These are phyloP conservation scores for Chlorella sp. DNA, from an alignment of 139 green algal species.

Conservation along the genomic window DNA sequence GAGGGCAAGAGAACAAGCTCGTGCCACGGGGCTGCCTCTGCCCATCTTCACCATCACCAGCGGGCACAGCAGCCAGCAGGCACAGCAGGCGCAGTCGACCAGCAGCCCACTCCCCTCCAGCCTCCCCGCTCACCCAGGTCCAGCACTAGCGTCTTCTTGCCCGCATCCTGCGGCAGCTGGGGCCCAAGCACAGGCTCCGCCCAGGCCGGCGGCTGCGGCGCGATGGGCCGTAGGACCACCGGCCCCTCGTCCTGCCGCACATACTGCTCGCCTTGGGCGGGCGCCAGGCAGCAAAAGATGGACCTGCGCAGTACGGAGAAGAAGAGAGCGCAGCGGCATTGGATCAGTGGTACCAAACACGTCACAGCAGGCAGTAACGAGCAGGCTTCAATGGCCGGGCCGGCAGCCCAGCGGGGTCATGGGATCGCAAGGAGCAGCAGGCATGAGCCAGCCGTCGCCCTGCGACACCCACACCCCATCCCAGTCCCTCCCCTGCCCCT, in stretches of 20 bases:
- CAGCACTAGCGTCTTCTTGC: constrained; percentile 91
- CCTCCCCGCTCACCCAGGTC: constrained; percentile 70
- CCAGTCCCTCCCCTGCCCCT: not conserved
- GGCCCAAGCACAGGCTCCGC: constrained; percentile 47
- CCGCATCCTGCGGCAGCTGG: constrained; percentile 23
- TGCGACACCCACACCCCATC: no score
- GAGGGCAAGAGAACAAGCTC: no score
- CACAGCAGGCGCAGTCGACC: no score
- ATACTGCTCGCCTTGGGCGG: constrained; percentile 50
- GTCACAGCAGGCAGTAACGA: no score
- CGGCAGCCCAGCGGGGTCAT: no score
- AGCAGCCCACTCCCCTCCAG: not conserved
- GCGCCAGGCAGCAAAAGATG: constrained; percentile 62
- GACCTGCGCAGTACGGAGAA: constrained; percentile 13
- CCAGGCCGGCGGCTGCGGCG: constrained; percentile 40
- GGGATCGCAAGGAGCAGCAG: no score
- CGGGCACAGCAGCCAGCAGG: no score
- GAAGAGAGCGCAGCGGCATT: not conserved
- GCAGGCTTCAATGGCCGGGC: no score
- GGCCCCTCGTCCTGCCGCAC: constrained; percentile 51
- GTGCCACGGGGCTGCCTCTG: no score
- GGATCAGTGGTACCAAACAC: not conserved
- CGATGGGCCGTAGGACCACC: constrained; percentile 52
- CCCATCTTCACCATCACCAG: no score
- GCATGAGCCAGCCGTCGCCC: no score